A percentile compares a stretch with the other conserved stretches of the same genome.
These are phyloP conservation scores for Schizothecium vesticola DNA, from an alignment of 495 filamentous ascomycete species.

Conservation along the genomic window DNA sequence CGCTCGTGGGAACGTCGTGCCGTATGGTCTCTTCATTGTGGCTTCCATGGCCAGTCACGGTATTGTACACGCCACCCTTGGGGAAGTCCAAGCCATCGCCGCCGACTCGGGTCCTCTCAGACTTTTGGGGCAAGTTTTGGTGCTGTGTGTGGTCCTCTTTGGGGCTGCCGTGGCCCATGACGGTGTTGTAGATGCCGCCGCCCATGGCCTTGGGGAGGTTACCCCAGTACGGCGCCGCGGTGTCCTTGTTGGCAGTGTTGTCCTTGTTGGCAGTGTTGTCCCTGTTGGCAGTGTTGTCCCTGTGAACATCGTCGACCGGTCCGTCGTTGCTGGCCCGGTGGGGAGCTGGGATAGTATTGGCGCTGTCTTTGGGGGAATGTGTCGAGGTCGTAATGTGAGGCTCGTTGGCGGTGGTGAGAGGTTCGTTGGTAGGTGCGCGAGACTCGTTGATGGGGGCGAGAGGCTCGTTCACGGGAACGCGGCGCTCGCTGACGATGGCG, in stretches of 20 bases:
- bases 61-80: conserved; percentile 25
- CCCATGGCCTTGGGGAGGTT: conserved; percentile 29
- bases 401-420: neutral
- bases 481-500: neutral
- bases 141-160: conserved; percentile 31
- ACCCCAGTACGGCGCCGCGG: conserved; percentile 36
- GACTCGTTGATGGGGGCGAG: no score
- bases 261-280: neutral
- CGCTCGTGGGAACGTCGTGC: conserved; percentile 6
- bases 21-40: conserved; percentile 19
- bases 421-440: neutral
- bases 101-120: conserved; percentile 18
- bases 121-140: conserved; percentile 19
- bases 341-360: neutral
- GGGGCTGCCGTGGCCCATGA: conserved; percentile 39
- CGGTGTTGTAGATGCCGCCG: conserved; percentile 36
- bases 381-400: neutral
- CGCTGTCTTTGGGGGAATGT: neutral
- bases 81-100: conserved; percentile 16
- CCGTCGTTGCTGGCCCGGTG: neutral
- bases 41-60: conserved; percentile 24
- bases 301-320: neutral
- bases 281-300: neutral
- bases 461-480: no score
- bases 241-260: neutral